A percentile compares a stretch with the other conserved stretches of the same genome.
Evolutionary conservation across 129 eudicot genomes (phyloP).

Genomic region (Pulicaria dysenterica): DNA sequence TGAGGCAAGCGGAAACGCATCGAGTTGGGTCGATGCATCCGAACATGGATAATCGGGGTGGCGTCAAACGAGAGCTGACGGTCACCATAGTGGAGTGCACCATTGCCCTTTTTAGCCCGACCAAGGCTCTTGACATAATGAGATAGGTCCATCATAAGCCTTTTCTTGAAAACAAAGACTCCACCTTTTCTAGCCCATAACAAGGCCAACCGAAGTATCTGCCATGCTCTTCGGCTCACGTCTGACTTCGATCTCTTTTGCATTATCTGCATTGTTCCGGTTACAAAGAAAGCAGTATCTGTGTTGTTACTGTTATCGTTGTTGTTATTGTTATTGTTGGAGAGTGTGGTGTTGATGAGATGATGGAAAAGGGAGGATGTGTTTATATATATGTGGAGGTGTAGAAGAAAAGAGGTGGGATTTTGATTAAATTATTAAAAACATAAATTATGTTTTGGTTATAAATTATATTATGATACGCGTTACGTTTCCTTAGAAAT

Average conservation of each 20-base stretch:
- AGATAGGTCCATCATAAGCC: slow-evolving; percentile 38
- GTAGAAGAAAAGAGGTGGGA: background rate
- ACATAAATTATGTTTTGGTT: background rate
- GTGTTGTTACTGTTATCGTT: too few relatives aligned
- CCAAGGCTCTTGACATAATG: slow-evolving; percentile 54
- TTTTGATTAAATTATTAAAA: background rate
- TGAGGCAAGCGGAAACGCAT: slow-evolving; percentile 62
- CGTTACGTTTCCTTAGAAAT: slow-evolving; percentile 5
- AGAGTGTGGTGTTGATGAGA: background rate
- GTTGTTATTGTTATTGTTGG: background rate
- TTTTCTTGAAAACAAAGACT: slow-evolving; percentile 33
- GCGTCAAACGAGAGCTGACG: slow-evolving; percentile 76
- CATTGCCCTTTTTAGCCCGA: slow-evolving; percentile 22
- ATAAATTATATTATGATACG: slow-evolving; percentile 20
- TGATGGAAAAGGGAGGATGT: background rate
- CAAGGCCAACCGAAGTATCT: slow-evolving; percentile 55
- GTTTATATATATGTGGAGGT: slow-evolving; percentile 9
- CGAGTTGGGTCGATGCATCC: slow-evolving; percentile 77
- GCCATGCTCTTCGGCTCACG: slow-evolving; percentile 58
- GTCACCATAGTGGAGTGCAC: slow-evolving; percentile 62
- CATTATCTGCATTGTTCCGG: slow-evolving; percentile 41
- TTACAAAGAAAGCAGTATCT: background rate
- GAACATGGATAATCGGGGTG: slow-evolving; percentile 68
- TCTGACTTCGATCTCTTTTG: slow-evolving; percentile 31
- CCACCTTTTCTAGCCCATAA: slow-evolving; percentile 86